Evolutionary conservation across 305 asterid species (phyloP).

Genomic region (Solanum hybrid): DNA sequence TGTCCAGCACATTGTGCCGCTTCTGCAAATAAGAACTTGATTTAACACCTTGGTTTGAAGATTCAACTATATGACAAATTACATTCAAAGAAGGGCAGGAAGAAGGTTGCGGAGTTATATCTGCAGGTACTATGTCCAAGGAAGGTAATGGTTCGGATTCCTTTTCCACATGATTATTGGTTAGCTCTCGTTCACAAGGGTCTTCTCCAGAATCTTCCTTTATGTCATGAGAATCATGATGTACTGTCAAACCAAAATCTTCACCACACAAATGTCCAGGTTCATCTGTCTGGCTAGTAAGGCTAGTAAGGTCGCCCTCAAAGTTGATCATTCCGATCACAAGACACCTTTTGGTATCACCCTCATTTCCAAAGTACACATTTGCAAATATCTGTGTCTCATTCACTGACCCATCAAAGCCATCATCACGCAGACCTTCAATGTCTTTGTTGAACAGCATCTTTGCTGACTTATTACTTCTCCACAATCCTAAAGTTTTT

Average conservation of each 20-base stretch:
- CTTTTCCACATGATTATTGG: constrained; percentile 21
- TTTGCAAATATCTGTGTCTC: constrained; percentile 55
- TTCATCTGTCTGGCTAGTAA: constrained; percentile 26
- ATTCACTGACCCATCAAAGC: constrained; percentile 52
- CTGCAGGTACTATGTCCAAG: constrained; percentile 32
- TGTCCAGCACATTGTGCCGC: constrained; percentile 23
- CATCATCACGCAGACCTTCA: constrained; percentile 50
- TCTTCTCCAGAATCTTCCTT: constrained; percentile 28
- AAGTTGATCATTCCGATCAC: constrained; percentile 31
- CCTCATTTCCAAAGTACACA: constrained; percentile 46
- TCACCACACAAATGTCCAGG: constrained; percentile 47
- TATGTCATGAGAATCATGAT: constrained; percentile 26
- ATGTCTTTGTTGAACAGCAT: constrained; percentile 46
- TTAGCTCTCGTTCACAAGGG: not conserved
- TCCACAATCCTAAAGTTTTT: not conserved
- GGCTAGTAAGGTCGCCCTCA: constrained; percentile 28
- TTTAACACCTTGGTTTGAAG: constrained; percentile 55
- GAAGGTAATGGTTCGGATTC: constrained; percentile 29
- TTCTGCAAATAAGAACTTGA: constrained; percentile 45
- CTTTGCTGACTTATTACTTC: constrained; percentile 20
- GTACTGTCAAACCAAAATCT: constrained; percentile 48
- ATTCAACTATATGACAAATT: constrained; percentile 61
- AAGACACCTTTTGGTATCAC: constrained; percentile 27
- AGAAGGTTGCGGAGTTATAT: constrained; percentile 27
- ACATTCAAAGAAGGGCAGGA: constrained; percentile 23